Base-by-base conservation (phyloP, 2,329 filamentous ascomycete genomes). In the Claviceps quebecensis region DNA sequence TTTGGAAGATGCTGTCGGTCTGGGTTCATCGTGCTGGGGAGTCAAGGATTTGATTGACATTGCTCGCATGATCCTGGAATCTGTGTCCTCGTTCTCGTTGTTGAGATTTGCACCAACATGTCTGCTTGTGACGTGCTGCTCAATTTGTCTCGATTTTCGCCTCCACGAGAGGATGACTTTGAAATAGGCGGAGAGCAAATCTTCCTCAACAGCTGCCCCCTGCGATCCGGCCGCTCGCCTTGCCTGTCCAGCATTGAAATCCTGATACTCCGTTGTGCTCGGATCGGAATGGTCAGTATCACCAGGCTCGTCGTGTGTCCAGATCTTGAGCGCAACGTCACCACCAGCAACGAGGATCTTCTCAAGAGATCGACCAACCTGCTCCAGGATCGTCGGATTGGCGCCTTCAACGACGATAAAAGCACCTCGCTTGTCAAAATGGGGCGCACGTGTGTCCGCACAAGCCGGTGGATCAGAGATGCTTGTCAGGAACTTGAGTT, bases 321-420 rank as follows among this genome's bases (percentile, higher is more conserved):
- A 80, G 6, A 65, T 63, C 51, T 67, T 68, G 13, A 79, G 57
- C 50, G 65, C 43, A 54, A 67, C 56, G 49, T 76, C 71, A 14
- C 65, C 65, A 13, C 68, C 69, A 5, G 63, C 64, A 2, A 61
- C 57, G 44, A 95, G 71, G 58, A 82, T 83, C 37, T 74, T 72
- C 51, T 84, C 76, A 19, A 95, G 78, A 17, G 78, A 75, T 3
- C 74, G 69, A 3, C 87, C 81, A 4, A 86, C 78, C 9, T 77
- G 72, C 1, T 70, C 65, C 9, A 78, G 61, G 22, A 77, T 58
- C n/a, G 61, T 60, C 6, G 63, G 56, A 52, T 83, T 77, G 17
- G 84, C 75, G 1, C 90, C 90, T 65, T 97, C 91, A 29, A 97
- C 71, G 0, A 87, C 84, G 55, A 97, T 83, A 39, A 96, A 77